Percentiles rank a stretch among this genome's conserved stretches.
These are phyloP conservation scores for Calamus simplicifolius DNA, from an alignment of 176 grass and related monocot genomes.

Conservation along the genomic window DNA sequence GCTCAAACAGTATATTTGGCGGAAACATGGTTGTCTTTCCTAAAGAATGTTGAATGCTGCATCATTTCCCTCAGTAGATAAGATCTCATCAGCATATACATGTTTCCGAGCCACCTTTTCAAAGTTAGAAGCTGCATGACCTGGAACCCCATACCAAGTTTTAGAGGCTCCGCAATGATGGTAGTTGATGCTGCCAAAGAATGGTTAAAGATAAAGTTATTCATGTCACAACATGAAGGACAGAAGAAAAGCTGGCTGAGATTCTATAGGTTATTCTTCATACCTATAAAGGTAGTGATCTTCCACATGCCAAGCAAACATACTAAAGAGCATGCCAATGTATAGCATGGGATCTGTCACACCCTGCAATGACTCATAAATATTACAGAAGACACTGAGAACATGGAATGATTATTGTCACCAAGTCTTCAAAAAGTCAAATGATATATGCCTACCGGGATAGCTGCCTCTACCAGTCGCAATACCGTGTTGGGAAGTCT, in stretches of 20 bases:
- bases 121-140: conserved; percentile 69
- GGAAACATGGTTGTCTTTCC: conserved; percentile 99
- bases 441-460: conserved; percentile 65
- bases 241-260: too few relatives aligned
- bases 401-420: conserved; percentile 3
- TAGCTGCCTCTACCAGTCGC: conserved; percentile 53
- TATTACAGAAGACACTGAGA: conserved; percentile 1
- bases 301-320: conserved; percentile 99
- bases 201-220: too few relatives aligned
- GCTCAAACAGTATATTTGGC: conserved; percentile 68
- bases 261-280: background rate
- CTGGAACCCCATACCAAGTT: conserved; percentile 94
- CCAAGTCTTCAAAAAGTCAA: conserved; percentile 3
- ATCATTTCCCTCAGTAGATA: conserved; percentile 68
- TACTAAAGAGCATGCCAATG: conserved; percentile 99
- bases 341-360: conserved; percentile 99
- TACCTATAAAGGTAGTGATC: conserved; percentile 99
- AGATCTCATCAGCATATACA: conserved; percentile 79
- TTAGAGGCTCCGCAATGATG: conserved; percentile 95
- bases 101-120: conserved; percentile 61
- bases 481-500: conserved; percentile 64
- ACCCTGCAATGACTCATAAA: conserved; percentile 49
- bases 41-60: conserved; percentile 88
- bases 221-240: too few relatives aligned
- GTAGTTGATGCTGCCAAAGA: conserved; percentile 71